phyloP scores from a whole-genome alignment of 305 asterid species.

The Withania somnifera region DNA sequence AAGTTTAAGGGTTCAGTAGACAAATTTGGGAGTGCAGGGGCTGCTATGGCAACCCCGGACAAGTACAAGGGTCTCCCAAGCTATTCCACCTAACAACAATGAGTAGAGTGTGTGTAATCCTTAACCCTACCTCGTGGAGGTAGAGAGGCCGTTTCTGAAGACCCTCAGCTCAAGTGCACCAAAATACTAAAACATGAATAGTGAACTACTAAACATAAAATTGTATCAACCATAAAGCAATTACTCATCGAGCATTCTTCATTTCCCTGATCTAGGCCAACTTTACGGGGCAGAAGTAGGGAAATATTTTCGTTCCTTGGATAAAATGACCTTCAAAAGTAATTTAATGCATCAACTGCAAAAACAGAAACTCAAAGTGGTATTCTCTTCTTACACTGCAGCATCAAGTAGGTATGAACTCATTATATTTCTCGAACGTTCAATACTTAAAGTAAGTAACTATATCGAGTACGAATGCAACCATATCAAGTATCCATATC shows the following conservation, averaged over 20 bases:
- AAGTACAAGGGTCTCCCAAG: too few relatives aligned
- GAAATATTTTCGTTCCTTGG: background rate
- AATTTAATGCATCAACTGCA: background rate
- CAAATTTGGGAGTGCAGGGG: too few relatives aligned
- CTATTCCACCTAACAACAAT: too few relatives aligned
- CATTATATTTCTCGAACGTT: background rate
- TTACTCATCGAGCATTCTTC: background rate
- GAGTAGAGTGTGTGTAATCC: too few relatives aligned
- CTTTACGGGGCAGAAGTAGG: background rate
- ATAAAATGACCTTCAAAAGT: background rate
- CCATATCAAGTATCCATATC: background rate
- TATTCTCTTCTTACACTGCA: background rate
- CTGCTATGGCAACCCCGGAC: too few relatives aligned
- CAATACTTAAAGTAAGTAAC: background rate
- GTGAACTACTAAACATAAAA: background rate
- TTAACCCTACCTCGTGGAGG: too few relatives aligned
- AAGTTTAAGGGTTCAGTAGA: too few relatives aligned
- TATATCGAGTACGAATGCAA: background rate
- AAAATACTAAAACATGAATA: too few relatives aligned
- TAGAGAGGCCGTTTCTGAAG: too few relatives aligned
- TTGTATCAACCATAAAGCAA: background rate
- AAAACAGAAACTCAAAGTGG: background rate
- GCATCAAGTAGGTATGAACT: background rate
- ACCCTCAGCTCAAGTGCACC: too few relatives aligned
- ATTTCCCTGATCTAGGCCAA: background rate